These are phyloP conservation scores for Monosporascus sp. DNA, from an alignment of 2,329 filamentous ascomycete genomes.

Conservation along the genomic window DNA sequence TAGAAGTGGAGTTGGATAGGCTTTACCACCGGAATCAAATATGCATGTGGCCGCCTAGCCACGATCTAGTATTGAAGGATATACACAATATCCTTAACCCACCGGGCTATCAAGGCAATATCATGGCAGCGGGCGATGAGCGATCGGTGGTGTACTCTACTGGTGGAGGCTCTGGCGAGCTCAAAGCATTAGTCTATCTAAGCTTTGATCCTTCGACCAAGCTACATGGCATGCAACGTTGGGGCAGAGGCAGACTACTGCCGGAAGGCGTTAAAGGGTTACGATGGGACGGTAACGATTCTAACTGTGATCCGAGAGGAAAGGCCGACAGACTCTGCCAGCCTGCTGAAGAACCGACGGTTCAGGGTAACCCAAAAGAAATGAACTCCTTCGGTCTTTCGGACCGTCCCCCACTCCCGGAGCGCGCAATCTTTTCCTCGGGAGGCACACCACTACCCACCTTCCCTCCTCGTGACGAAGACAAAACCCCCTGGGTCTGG, in stretches of 20 bases:
- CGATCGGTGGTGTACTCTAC: slow-evolving; percentile 23
- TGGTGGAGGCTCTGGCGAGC: slow-evolving; percentile 8
- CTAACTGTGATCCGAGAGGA: not conserved
- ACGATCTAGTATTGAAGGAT: slow-evolving; percentile 7
- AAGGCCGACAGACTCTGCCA: not conserved
- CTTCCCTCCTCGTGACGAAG: slow-evolving; percentile 1
- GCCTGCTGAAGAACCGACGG: too few relatives aligned
- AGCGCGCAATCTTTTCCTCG: not conserved
- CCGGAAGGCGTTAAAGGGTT: slow-evolving; percentile 9
- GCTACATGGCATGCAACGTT: slow-evolving; percentile 16
- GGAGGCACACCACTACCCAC: slow-evolving; percentile 2
- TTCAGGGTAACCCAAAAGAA: not conserved
- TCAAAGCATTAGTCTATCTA: slow-evolving; percentile 19
- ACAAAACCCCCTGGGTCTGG: slow-evolving; percentile 7
- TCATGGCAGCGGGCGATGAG: slow-evolving; percentile 19
- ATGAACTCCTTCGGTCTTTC: not conserved
- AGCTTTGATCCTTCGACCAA: slow-evolving; percentile 23
- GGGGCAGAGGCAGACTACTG: slow-evolving; percentile 9
- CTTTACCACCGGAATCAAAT: slow-evolving; percentile 17
- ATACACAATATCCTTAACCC: slow-evolving; percentile 19
- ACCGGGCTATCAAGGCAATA: slow-evolving; percentile 7
- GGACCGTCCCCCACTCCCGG: slow-evolving; percentile 3
- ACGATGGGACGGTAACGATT: not conserved
- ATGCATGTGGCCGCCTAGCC: slow-evolving; percentile 20
- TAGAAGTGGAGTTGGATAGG: slow-evolving; percentile 2